phyloP scores from a whole-genome alignment of 1,139 yeast genomes.

The Diutina mesorugosa region DNA sequence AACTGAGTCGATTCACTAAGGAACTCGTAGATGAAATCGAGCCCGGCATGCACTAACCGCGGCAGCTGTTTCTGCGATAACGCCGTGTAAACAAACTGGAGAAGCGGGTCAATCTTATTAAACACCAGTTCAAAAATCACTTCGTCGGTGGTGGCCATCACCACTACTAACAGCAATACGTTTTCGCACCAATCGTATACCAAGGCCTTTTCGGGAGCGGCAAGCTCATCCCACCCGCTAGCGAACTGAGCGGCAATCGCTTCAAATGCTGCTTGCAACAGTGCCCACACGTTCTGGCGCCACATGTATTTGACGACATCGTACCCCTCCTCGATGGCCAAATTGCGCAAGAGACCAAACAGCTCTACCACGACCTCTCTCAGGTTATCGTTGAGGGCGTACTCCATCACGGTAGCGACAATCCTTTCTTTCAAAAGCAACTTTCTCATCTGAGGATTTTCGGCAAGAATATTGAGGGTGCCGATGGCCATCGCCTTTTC shows the following conservation, averaged over 20 bases:
- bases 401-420: slow-evolving; percentile 49
- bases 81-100: slow-evolving; percentile 30
- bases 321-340: slow-evolving; percentile 82
- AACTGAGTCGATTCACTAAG: slow-evolving; percentile 53
- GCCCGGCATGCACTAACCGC: slow-evolving; percentile 34
- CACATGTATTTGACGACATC: slow-evolving; percentile 64
- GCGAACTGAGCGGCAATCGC: slow-evolving; percentile 38
- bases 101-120: slow-evolving; percentile 26
- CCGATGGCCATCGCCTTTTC: slow-evolving; percentile 72
- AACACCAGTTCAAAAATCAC: slow-evolving; percentile 43
- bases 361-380: slow-evolving; percentile 71
- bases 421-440: slow-evolving; percentile 59
- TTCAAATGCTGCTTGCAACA: slow-evolving; percentile 35
- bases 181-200: slow-evolving; percentile 56
- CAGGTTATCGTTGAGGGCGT: slow-evolving; percentile 51
- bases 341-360: slow-evolving; percentile 66
- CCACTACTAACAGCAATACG: slow-evolving; percentile 53
- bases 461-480: slow-evolving; percentile 59
- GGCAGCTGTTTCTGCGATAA: slow-evolving; percentile 19
- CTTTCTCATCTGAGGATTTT: slow-evolving; percentile 51
- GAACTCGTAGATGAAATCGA: slow-evolving; percentile 56
- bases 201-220: slow-evolving; percentile 6
- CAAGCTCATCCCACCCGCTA: slow-evolving; percentile 17
- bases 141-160: slow-evolving; percentile 53
- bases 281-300: slow-evolving; percentile 66